Evolutionary conservation across 176 grass and related monocot genomes (phyloP).

Genomic region (Oryza rufipogon): DNA sequence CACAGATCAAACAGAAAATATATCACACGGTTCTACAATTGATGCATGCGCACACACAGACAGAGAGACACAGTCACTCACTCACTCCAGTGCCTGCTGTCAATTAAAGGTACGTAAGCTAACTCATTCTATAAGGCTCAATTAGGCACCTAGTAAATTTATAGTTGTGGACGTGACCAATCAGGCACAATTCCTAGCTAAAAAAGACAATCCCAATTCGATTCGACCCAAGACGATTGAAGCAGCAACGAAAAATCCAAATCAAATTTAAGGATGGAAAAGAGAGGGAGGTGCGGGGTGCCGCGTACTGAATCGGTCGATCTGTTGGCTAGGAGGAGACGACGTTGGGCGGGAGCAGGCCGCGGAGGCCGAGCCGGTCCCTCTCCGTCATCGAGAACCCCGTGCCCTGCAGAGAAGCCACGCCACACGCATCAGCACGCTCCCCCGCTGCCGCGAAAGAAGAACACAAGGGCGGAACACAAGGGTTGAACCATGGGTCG

Average conservation of each 20-base stretch:
- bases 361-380: constrained; percentile 90
- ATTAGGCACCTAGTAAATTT: neutral
- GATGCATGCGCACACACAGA: too few species aligned
- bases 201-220: neutral
- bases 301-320: constrained; percentile 92
- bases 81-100: neutral
- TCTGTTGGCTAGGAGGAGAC: constrained; percentile 79
- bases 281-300: neutral
- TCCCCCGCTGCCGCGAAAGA: neutral
- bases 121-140: neutral
- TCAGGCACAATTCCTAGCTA: neutral
- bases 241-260: neutral
- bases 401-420: constrained; percentile 61
- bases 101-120: neutral
- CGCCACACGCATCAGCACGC: neutral
- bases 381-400: constrained; percentile 91
- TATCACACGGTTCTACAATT: neutral
- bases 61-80: neutral
- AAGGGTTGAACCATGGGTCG: constrained; percentile 86
- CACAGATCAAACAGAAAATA: neutral
- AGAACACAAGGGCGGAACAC: neutral
- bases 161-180: neutral
- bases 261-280: neutral
- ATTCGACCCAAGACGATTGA: neutral
- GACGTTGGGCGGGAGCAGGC: constrained; percentile 92